Evolutionary conservation across 768 basidiomycete genomes (phyloP).

Genomic region (Collybiopsis luxurians): DNA sequence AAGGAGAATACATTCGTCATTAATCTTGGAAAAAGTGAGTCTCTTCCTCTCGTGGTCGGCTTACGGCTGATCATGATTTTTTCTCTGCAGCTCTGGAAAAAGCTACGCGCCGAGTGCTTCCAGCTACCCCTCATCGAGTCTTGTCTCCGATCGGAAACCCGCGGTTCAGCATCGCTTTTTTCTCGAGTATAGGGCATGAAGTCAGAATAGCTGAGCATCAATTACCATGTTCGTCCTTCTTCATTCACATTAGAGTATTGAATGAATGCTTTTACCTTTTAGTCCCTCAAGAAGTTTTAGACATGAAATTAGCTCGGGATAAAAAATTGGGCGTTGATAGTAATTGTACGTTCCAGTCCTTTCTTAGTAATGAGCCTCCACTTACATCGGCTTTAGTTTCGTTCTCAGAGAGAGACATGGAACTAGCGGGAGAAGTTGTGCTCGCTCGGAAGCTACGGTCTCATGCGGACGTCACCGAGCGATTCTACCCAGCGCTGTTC

Average conservation of each 20-base stretch:
- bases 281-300: slow-evolving; percentile 47
- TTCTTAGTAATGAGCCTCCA: neutral
- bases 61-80: neutral
- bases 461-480: slow-evolving; percentile 54
- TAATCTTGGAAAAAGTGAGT: slow-evolving; percentile 52
- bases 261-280: neutral
- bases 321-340: slow-evolving; percentile 26
- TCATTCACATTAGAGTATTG: slow-evolving; percentile 6
- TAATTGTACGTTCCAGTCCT: slow-evolving; percentile 36
- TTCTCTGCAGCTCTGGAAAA: slow-evolving; percentile 43
- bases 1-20: slow-evolving; percentile 54
- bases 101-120: slow-evolving; percentile 50
- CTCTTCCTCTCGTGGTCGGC: neutral
- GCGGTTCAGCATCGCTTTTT: slow-evolving; percentile 59
- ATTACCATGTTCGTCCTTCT: neutral
- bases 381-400: slow-evolving; percentile 32
- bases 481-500: slow-evolving; percentile 53
- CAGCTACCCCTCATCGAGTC: slow-evolving; percentile 46
- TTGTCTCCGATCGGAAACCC: slow-evolving; percentile 42
- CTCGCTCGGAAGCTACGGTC: slow-evolving; percentile 56
- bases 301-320: slow-evolving; percentile 42
- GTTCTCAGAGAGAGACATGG: slow-evolving; percentile 44
- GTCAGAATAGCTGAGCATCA: slow-evolving; percentile 35
- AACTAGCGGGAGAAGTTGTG: slow-evolving; percentile 46
- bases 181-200: slow-evolving; percentile 47